Conservation (phyloP, 441 rosid genomes). For the Oxalis stricta region DNA sequence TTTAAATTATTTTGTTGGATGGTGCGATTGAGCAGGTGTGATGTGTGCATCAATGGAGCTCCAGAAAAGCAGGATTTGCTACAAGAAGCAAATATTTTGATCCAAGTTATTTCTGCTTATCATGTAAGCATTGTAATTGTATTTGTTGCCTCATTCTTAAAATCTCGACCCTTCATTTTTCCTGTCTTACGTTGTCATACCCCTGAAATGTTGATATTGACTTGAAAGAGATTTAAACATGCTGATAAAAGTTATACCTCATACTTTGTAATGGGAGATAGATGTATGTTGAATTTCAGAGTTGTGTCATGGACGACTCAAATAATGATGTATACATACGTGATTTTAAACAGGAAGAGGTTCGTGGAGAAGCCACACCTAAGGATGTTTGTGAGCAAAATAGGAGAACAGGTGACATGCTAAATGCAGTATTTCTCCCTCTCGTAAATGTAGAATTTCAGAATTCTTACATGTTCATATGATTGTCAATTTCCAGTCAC, state of each 20-base stretch:
- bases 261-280: background rate
- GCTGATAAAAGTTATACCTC: background rate
- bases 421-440: background rate
- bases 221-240: background rate
- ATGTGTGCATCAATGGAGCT: slow-evolving; percentile 58
- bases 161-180: background rate
- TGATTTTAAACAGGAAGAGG: slow-evolving; percentile 16
- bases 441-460: background rate
- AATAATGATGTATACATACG: slow-evolving; percentile 25
- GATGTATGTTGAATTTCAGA: slow-evolving; percentile 23
- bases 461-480: slow-evolving; percentile 3
- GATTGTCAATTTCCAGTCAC: slow-evolving; percentile 33
- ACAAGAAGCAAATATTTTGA: slow-evolving; percentile 51
- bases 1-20: background rate
- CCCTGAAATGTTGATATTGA: background rate
- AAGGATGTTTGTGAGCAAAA: slow-evolving; percentile 36
- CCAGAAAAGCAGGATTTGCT: slow-evolving; percentile 46
- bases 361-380: slow-evolving; percentile 42
- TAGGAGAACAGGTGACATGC: slow-evolving; percentile 61
- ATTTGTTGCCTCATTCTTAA: background rate
- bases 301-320: slow-evolving; percentile 14
- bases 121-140: slow-evolving; percentile 23
- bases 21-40: slow-evolving; percentile 40
- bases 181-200: background rate
- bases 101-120: slow-evolving; percentile 53